These are phyloP conservation scores for Boechera divaricarpa DNA, from an alignment of 345 rosid genomes.

Conservation along the genomic window DNA sequence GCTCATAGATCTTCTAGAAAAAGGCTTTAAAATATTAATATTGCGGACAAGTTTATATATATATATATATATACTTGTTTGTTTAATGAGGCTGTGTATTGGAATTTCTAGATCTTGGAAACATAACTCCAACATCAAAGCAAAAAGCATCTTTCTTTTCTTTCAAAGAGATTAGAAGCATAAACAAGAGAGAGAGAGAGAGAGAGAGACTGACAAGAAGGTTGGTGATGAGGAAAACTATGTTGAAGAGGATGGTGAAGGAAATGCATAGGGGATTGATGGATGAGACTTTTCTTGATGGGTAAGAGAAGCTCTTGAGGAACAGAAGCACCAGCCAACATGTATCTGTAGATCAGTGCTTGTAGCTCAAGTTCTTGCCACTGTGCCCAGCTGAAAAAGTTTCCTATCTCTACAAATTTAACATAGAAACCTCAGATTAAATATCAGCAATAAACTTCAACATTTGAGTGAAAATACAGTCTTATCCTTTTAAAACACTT, in stretches of 20 bases:
- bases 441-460: conserved; percentile 12
- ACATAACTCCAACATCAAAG: conserved; percentile 12
- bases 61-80: background rate
- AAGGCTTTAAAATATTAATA: background rate
- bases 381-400: conserved; percentile 77
- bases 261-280: conserved; percentile 51
- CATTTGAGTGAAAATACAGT: conserved; percentile 9
- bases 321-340: conserved; percentile 69
- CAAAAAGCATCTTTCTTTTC: background rate
- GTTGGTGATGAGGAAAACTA: conserved; percentile 37
- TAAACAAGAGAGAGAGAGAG: conserved; percentile 9
- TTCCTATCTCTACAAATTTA: conserved; percentile 62
- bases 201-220: conserved; percentile 27
- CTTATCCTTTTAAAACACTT: conserved; percentile 34
- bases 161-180: background rate
- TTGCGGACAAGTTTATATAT: no score
- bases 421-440: background rate
- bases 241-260: conserved; percentile 46
- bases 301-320: conserved; percentile 76
- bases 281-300: conserved; percentile 55
- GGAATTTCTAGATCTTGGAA: conserved; percentile 41
- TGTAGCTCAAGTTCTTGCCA: conserved; percentile 95
- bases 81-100: conserved; percentile 9
- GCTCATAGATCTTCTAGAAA: conserved; percentile 12
- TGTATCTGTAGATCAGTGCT: conserved; percentile 83